Evolutionary conservation across 2,329 filamentous ascomycete species (phyloP), one percentile per base, ranked within the genome.

Genomic region (Penicillium concentricum): DNA sequence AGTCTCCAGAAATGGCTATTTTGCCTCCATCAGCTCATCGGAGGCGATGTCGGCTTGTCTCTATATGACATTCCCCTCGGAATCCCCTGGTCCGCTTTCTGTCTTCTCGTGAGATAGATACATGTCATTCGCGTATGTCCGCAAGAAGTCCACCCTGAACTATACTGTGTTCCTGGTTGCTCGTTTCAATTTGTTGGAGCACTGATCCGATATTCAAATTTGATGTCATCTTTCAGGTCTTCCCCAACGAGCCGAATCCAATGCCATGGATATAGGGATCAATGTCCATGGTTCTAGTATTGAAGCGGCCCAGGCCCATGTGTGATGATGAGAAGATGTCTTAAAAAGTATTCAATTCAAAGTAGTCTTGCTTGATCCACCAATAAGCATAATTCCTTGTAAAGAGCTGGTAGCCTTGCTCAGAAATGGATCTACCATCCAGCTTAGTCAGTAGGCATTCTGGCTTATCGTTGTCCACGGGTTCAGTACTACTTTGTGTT

Each of bases 211-310:
- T 4, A 10, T 30, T 15, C 10, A 12, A 20, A 1, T 34, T 58
- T 58, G 51, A 58, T 58, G 51, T 58, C 56, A 58, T 54, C 16
- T 18, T 26, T 15, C 28, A 22, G 12, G 16, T 24, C 30, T 38
- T 38, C 20, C n/a, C 9, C 16, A n/a, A 35, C 4, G 30, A 20
- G 22, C 39, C 38, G 16, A 30, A 5, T 22, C 13, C 6, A 18
- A 43, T 10, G 9, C 50, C 50, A 28, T 38, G 50, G 32, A 13
- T 37, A 22, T 30, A 32, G 5, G 12, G 8, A 28, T 26, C 22
- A 5, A 16, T 5, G n/a, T 34, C 52, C 52, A 35, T 38, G 52
- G 56, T 35, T 46, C 39, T 26, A 46, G 20, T 15, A 32, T 48
- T 20, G 34, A 48, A 15, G 51, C 26, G 26, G 34, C 39, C 39